These are phyloP conservation scores for Gossypium sturtianum DNA, from an alignment of 345 rosid species.

Conservation along the genomic window DNA sequence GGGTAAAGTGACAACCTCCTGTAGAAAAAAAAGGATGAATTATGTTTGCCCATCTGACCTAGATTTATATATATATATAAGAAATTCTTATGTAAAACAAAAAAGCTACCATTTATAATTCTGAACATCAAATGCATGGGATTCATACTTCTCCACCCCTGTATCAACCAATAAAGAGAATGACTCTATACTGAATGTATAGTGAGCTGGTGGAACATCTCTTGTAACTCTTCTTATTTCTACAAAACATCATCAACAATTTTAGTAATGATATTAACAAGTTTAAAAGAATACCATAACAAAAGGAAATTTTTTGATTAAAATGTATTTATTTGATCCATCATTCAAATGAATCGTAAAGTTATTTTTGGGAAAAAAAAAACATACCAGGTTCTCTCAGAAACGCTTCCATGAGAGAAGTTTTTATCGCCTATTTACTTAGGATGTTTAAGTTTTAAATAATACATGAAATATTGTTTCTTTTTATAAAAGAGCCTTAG, in stretches of 20 bases:
- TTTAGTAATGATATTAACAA: not conserved
- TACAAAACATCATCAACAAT: not conserved
- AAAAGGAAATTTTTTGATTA: not conserved
- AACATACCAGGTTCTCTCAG: not conserved
- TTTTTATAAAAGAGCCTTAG: not conserved
- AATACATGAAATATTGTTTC: not conserved
- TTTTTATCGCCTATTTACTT: too few species aligned
- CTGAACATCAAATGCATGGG: not conserved
- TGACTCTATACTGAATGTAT: not conserved
- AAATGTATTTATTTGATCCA: not conserved
- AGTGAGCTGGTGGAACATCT: not conserved
- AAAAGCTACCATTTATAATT: not conserved
- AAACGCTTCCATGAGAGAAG: not conserved
- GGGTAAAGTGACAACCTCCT: constrained; percentile 34
- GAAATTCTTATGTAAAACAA: not conserved
- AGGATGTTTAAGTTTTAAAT: too few species aligned
- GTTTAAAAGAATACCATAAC: too few species aligned
- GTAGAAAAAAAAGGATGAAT: not conserved
- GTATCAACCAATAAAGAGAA: constrained; percentile 1
- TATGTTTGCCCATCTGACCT: not conserved
- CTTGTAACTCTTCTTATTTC: not conserved
- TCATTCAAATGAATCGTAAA: not conserved
- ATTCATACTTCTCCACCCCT: not conserved
- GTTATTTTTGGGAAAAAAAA: not conserved
- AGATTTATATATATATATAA: not conserved